Base-by-base conservation (phyloP, 2,329 filamentous ascomycete species). In the Trichoderma sp. region DNA sequence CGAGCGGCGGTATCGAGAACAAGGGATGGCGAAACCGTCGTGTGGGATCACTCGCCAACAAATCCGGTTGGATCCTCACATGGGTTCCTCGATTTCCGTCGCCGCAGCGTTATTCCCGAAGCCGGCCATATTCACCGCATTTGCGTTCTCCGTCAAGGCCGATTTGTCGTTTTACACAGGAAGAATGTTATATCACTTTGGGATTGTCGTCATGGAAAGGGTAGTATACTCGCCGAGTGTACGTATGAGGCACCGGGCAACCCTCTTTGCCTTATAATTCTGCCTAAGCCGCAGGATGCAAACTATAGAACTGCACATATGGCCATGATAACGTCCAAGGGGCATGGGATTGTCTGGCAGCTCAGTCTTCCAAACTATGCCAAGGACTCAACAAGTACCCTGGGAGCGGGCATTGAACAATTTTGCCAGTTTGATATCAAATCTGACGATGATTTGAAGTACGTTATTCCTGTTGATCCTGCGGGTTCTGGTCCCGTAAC, bases 321-420 rank as follows among this genome's bases (percentile, higher is more conserved):
- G 71, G 93, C 93, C n/a, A 94, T 92, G 0, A 88, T 97, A 58
- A 93, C 90, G 15, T 93, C 93, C 1, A 89, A 92, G 72, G 91
- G 93, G 83, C 87, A 89, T 69, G 94, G 94, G 0, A 85, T 96
- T 59, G 93, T 94, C 0, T 97, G 94, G 94, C 90, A 96, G 79
- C 81, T 96, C 23, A 83, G 84, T 20, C 81, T 94, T 17, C 91
- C 92, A 0, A 78, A 81, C 5, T 84, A 84, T 67, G 77, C 77
- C 23, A 76, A 78, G 53, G 76, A 78, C 13, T 74, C 77, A 4
- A 74, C 71, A 11, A 71, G 76, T n/a, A 75, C 62, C 12, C 65
- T 67, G 0, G 77, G 76, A 9, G 77, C 76, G 20, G 74, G 67
- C 8, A 84, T 96, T 39, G 80, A 82, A 15, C 88, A 94, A 74